phyloP scores from a whole-genome alignment of 305 asterid genomes.

The Plantago rigida region DNA sequence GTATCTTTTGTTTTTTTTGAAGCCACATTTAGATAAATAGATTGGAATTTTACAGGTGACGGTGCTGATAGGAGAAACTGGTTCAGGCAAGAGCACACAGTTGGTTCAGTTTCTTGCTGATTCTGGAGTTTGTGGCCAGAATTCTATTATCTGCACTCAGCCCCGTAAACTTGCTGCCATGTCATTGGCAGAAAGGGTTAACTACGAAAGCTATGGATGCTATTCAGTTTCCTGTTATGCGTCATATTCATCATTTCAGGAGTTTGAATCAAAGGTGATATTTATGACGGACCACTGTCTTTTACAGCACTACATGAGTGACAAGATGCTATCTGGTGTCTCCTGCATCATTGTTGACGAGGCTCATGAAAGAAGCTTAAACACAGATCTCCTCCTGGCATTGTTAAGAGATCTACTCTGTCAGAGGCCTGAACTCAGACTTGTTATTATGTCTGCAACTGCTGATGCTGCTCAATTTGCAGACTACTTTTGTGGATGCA shows the following conservation, averaged over 20 bases:
- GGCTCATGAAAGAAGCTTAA: constrained; percentile 96
- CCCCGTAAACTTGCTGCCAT: constrained; percentile 90
- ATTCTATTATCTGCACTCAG: constrained; percentile 72
- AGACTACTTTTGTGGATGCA: constrained; percentile 60
- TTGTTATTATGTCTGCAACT: constrained; percentile 90
- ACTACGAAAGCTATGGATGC: constrained; percentile 63
- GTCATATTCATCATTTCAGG: constrained; percentile 51
- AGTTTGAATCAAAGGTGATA: constrained; percentile 46
- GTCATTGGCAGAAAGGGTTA: constrained; percentile 71
- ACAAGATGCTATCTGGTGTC: constrained; percentile 45
- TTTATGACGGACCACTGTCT: constrained; percentile 86
- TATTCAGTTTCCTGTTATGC: constrained; percentile 40
- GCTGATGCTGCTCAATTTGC: constrained; percentile 75
- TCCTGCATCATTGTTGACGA: constrained; percentile 87
- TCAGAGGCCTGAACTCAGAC: constrained; percentile 60
- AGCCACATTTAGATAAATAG: constrained; percentile 13
- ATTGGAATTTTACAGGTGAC: constrained; percentile 43
- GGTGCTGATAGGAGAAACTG: constrained; percentile 78
- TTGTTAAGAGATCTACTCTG: constrained; percentile 57
- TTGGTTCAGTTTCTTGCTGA: constrained; percentile 86
- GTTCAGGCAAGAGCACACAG: constrained; percentile 98
- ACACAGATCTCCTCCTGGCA: constrained; percentile 84
- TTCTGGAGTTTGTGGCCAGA: constrained; percentile 49
- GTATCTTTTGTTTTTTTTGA: neutral
- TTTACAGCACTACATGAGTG: constrained; percentile 73